phyloP scores from a whole-genome alignment of 306 rosid genomes.

The Cicer yamashitae region DNA sequence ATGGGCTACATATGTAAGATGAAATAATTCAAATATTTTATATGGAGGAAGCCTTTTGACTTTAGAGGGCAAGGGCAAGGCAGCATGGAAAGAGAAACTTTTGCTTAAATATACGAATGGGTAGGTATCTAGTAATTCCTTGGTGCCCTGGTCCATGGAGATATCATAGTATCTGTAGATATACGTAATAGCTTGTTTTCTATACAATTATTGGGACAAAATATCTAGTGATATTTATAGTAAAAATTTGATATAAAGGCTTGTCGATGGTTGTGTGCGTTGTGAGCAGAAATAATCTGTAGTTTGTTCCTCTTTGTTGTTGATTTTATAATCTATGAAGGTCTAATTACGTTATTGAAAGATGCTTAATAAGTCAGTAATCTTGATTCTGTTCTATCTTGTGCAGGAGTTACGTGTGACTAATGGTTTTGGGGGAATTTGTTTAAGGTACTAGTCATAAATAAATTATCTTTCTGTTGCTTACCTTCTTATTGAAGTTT shows the following conservation, averaged over 20 bases:
- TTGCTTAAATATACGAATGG: conserved; percentile 22
- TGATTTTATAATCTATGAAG: conserved; percentile 20
- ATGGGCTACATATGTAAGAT: not conserved
- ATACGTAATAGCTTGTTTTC: not conserved
- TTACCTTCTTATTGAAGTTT: not conserved
- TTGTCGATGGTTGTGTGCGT: not conserved
- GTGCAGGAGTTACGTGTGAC: conserved; percentile 93
- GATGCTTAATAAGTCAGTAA: conserved; percentile 19
- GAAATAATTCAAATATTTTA: not conserved
- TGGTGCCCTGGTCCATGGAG: conserved; percentile 2
- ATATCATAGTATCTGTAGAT: not conserved
- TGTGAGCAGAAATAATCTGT: conserved; percentile 19
- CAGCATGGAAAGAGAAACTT: not conserved
- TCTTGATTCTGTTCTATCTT: conserved; percentile 46
- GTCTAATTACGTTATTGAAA: conserved; percentile 35
- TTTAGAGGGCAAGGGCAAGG: not conserved
- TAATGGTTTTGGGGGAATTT: conserved; percentile 93
- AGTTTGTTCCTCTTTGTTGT: conserved; percentile 8
- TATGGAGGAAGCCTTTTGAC: not conserved
- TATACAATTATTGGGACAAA: not conserved
- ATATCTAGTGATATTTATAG: conserved; percentile 6
- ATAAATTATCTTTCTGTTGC: conserved; percentile 24
- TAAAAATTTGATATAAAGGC: conserved; percentile 7
- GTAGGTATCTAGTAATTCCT: conserved; percentile 10
- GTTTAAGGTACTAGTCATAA: conserved; percentile 65